Conservation (phyloP, 202 grass and related monocot species). For the Panicum hallii region DNA sequence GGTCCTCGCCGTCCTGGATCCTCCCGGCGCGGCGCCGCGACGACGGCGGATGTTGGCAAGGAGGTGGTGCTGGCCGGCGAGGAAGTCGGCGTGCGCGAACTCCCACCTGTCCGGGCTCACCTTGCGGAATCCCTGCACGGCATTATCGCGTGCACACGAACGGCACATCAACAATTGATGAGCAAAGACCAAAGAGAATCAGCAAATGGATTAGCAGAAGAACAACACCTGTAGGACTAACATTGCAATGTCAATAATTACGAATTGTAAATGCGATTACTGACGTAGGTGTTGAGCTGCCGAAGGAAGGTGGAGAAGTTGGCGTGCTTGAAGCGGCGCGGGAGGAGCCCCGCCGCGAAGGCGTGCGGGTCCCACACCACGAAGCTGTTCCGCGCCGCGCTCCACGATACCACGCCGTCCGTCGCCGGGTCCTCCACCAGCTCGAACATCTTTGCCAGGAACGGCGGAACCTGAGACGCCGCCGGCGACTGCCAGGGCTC, state of each 20-base stretch:
- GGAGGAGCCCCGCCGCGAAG: slow-evolving; percentile 57
- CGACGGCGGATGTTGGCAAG: slow-evolving; percentile 67
- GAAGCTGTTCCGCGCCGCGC: slow-evolving; percentile 62
- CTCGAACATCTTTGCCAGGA: slow-evolving; percentile 68
- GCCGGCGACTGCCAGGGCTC: slow-evolving; percentile 27
- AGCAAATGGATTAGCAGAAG: background rate
- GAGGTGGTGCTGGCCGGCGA: slow-evolving; percentile 72
- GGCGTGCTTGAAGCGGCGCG: slow-evolving; percentile 86
- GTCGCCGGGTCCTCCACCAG: slow-evolving; percentile 60
- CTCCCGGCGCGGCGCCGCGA: slow-evolving; percentile 2
- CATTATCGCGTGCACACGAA: background rate
- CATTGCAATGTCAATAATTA: too few species aligned
- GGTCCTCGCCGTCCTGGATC: background rate
- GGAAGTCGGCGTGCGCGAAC: slow-evolving; percentile 76
- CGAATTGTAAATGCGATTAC: slow-evolving; percentile 15
- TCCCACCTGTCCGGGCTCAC: slow-evolving; percentile 84
- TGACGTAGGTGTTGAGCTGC: slow-evolving; percentile 95
- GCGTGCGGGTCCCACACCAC: slow-evolving; percentile 66
- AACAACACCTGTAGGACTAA: too few species aligned
- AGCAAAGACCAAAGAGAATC: background rate
- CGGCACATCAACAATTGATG: background rate
- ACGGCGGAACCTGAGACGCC: slow-evolving; percentile 44
- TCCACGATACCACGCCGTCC: slow-evolving; percentile 66
- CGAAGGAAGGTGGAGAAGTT: slow-evolving; percentile 93
- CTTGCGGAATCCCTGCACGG: slow-evolving; percentile 79